These are phyloP conservation scores for Flaveria linearis DNA, from an alignment of 129 eudicot species.

Conservation along the genomic window DNA sequence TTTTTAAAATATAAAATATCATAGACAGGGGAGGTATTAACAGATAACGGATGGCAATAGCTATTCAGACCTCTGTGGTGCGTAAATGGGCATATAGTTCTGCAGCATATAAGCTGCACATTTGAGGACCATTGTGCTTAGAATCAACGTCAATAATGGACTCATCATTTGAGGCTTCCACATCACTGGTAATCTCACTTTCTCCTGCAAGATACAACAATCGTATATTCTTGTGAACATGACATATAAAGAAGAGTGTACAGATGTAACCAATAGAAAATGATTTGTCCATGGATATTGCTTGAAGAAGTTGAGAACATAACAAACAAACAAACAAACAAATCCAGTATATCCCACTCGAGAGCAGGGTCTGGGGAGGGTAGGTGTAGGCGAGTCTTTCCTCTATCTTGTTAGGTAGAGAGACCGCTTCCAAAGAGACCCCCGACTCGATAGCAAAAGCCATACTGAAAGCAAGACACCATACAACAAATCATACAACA, in stretches of 20 bases:
- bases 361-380: too few relatives aligned
- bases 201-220: constrained; percentile 42
- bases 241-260: not conserved
- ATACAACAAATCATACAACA: too few relatives aligned
- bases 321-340: too few relatives aligned
- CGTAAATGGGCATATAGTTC: constrained; percentile 54
- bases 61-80: constrained; percentile 67
- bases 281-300: not conserved
- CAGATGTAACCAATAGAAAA: not conserved
- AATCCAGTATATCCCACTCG: too few relatives aligned
- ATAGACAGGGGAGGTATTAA: constrained; percentile 32
- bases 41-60: constrained; percentile 32
- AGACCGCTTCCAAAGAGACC: too few relatives aligned
- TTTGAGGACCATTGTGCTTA: constrained; percentile 65
- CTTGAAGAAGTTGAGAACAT: not conserved
- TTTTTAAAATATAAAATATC: not conserved
- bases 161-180: constrained; percentile 36
- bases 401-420: too few relatives aligned
- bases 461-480: too few relatives aligned
- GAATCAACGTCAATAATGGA: constrained; percentile 65
- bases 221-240: not conserved
- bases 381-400: too few relatives aligned
- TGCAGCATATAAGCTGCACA: constrained; percentile 82
- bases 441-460: too few relatives aligned
- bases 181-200: constrained; percentile 31